Percentiles rank a stretch among this genome's conserved stretches.
These are phyloP conservation scores for Aspergillus floridensis DNA, from an alignment of 2,329 filamentous ascomycete genomes.

Conservation along the genomic window DNA sequence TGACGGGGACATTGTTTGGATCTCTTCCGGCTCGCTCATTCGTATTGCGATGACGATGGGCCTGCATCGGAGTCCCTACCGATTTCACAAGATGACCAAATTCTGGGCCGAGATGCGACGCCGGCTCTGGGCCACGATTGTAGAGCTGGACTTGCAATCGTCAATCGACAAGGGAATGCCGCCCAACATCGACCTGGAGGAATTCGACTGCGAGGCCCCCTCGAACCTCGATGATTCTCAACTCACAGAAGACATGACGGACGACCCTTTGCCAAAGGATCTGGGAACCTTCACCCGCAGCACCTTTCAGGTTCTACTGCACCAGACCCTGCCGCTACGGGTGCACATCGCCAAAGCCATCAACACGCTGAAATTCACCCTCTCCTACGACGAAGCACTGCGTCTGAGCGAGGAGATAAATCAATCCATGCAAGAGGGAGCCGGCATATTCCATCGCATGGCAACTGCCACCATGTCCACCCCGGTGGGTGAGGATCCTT, in stretches of 20 bases:
- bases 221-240: constrained; percentile 41
- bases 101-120: constrained; percentile 47
- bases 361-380: constrained; percentile 30
- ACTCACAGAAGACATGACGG: constrained; percentile 27
- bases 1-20: constrained; percentile 36
- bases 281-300: constrained; percentile 22
- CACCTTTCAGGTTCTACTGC: constrained; percentile 30
- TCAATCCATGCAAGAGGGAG: constrained; percentile 22
- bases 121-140: constrained; percentile 46
- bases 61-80: constrained; percentile 39
- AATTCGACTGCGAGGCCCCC: constrained; percentile 38
- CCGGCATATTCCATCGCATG: constrained; percentile 25
- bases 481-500: constrained; percentile 16
- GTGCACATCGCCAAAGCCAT: constrained; percentile 30
- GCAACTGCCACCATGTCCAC: constrained; percentile 5
- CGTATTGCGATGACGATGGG: constrained; percentile 45
- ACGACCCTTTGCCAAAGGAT: constrained; percentile 19
- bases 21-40: constrained; percentile 39
- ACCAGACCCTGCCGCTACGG: constrained; percentile 29
- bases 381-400: constrained; percentile 35
- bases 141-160: constrained; percentile 42
- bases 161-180: constrained; percentile 36
- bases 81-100: constrained; percentile 32
- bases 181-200: constrained; percentile 34
- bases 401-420: constrained; percentile 30